Conservation (phyloP, 1,284 basidiomycete species). For the Cryptococcus sp. region DNA sequence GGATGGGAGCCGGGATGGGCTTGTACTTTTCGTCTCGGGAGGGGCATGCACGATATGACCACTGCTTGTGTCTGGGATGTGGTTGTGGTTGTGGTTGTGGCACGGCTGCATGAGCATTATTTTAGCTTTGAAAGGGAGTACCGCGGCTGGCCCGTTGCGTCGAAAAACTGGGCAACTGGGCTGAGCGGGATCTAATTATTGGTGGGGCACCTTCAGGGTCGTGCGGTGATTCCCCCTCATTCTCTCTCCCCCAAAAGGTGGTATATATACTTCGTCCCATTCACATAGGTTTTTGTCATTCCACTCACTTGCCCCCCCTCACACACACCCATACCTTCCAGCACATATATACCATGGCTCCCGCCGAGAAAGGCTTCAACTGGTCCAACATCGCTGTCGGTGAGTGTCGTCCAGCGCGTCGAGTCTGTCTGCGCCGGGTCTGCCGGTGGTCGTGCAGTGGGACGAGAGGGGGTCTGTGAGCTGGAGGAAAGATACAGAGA, state of each 20-base stretch:
- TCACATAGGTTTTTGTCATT: background rate
- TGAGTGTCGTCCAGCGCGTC: slow-evolving; percentile 47
- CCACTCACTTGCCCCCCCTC: background rate
- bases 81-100: background rate
- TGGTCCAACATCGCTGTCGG: slow-evolving; percentile 99
- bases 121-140: background rate
- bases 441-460: too few species aligned
- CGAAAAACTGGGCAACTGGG: background rate
- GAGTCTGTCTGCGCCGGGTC: too few species aligned
- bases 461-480: too few species aligned
- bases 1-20: background rate
- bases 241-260: background rate
- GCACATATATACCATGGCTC: slow-evolving; percentile 50
- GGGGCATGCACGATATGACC: slow-evolving; percentile 18
- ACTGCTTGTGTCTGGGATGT: background rate
- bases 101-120: background rate
- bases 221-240: background rate
- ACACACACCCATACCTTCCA: background rate
- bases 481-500: too few species aligned
- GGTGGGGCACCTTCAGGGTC: slow-evolving; percentile 3
- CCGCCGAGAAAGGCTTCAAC: slow-evolving; percentile 78
- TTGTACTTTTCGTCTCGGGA: slow-evolving; percentile 11
- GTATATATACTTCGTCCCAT: background rate
- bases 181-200: background rate
- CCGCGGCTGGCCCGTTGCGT: background rate